These are phyloP conservation scores for Colletotrichum sp. DNA, from an alignment of 2,329 filamentous ascomycete species.

Conservation along the genomic window DNA sequence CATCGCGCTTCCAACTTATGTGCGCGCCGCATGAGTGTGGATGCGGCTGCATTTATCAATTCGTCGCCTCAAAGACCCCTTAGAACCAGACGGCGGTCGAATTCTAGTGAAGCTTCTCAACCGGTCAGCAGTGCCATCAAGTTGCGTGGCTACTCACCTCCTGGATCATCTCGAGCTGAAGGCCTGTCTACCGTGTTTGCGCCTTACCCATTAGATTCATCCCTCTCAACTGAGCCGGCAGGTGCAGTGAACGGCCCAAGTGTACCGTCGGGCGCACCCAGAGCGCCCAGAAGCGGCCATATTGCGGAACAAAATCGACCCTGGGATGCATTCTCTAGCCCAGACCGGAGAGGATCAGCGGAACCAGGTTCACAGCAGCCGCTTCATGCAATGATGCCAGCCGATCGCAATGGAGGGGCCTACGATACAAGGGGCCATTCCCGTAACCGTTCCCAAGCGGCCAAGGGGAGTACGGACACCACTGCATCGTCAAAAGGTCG, in stretches of 20 bases:
- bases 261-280: neutral
- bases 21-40: neutral
- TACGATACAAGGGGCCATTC: constrained; percentile 42
- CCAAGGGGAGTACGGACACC: constrained; percentile 51
- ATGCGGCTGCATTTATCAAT: neutral
- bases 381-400: constrained; percentile 25
- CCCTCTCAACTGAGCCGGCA: neutral
- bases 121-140: neutral
- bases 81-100: neutral
- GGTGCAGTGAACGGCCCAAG: neutral
- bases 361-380: neutral
- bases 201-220: neutral
- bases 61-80: neutral
- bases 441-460: constrained; percentile 48
- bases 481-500: constrained; percentile 38
- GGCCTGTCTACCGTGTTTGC: neutral
- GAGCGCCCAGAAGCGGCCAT: neutral
- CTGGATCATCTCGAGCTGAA: neutral
- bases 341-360: constrained; percentile 9
- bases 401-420: constrained; percentile 34
- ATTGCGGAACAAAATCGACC: neutral
- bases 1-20: neutral
- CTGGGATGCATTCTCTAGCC: constrained; percentile 16
- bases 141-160: neutral
- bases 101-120: neutral